Conservation (phyloP, 2,329 filamentous ascomycete species). For the Ophiosphaerella narmari region DNA sequence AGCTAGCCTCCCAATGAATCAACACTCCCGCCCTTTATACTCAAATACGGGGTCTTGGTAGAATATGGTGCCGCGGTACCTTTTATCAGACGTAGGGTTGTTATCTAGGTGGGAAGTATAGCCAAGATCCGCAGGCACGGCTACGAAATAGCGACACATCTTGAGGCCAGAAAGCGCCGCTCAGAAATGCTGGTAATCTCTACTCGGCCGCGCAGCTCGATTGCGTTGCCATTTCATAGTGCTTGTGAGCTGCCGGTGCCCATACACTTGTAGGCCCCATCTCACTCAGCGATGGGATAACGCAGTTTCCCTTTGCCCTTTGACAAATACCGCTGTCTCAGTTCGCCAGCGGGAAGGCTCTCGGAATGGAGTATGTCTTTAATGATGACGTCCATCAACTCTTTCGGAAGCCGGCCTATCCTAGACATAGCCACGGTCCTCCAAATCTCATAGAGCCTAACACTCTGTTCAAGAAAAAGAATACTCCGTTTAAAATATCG, state of each 20-base stretch:
- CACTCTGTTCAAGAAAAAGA: slow-evolving; percentile 12
- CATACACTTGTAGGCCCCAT: too few relatives aligned
- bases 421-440: slow-evolving; percentile 12
- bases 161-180: too few relatives aligned
- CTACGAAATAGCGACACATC: too few relatives aligned
- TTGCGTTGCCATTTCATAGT: too few relatives aligned
- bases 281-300: neutral
- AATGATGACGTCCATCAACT: slow-evolving; percentile 11
- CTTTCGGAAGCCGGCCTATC: slow-evolving; percentile 12
- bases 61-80: too few relatives aligned
- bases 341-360: neutral
- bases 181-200: too few relatives aligned
- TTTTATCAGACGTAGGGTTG: too few relatives aligned
- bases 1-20: slow-evolving; percentile 56
- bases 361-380: slow-evolving; percentile 14
- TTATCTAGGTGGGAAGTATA: too few relatives aligned
- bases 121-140: too few relatives aligned
- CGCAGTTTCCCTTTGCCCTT: neutral
- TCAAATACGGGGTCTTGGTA: slow-evolving; percentile 43
- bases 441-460: slow-evolving; percentile 14
- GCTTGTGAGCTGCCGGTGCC: too few relatives aligned
- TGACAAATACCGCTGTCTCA: neutral
- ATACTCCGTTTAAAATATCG: slow-evolving; percentile 12
- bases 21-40: too few relatives aligned
- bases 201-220: too few relatives aligned